Conservation (phyloP, 768 basidiomycete species). For the Porpolomopsis calyptriformis region DNA sequence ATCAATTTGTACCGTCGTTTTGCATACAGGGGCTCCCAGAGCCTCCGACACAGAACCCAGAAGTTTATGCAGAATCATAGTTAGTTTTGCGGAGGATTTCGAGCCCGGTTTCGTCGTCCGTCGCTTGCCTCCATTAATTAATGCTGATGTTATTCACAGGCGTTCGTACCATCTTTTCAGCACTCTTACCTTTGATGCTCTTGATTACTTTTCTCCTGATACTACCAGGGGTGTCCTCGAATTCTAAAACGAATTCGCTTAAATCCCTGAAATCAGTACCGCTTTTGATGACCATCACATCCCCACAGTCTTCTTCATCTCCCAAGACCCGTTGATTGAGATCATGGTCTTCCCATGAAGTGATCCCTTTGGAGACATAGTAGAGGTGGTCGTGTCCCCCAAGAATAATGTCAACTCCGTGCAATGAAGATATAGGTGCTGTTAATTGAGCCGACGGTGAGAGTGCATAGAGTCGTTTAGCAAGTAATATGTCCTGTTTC, state of each 20-base stretch:
- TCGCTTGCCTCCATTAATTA: conserved; percentile 65
- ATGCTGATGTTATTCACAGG: too few species aligned
- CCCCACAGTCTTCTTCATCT: conserved; percentile 61
- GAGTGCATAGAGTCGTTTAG: conserved; percentile 51
- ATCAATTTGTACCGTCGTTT: conserved; percentile 55
- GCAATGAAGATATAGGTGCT: conserved; percentile 35
- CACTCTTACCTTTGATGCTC: conserved; percentile 41
- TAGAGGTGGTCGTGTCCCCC: conserved; percentile 89
- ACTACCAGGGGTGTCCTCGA: conserved; percentile 48
- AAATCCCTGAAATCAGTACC: conserved; percentile 86
- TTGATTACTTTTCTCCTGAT: conserved; percentile 56
- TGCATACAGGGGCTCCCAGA: conserved; percentile 68
- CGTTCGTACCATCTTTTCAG: too few species aligned
- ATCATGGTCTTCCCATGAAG: conserved; percentile 59
- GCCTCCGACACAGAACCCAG: conserved; percentile 60
- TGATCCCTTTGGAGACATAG: conserved; percentile 57
- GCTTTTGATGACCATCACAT: conserved; percentile 70
- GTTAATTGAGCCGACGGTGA: conserved; percentile 43
- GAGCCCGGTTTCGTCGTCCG: conserved; percentile 51
- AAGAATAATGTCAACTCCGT: conserved; percentile 76
- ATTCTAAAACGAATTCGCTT: conserved; percentile 59
- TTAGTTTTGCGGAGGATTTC: conserved; percentile 44
- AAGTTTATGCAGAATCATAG: conserved; percentile 47
- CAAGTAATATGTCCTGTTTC: conserved; percentile 56
- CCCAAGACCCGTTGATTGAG: conserved; percentile 42